A percentile compares a stretch with the other conserved stretches of the same genome.
These are phyloP conservation scores for Phylloporus arenicola DNA, from an alignment of 768 basidiomycete species.

Conservation along the genomic window DNA sequence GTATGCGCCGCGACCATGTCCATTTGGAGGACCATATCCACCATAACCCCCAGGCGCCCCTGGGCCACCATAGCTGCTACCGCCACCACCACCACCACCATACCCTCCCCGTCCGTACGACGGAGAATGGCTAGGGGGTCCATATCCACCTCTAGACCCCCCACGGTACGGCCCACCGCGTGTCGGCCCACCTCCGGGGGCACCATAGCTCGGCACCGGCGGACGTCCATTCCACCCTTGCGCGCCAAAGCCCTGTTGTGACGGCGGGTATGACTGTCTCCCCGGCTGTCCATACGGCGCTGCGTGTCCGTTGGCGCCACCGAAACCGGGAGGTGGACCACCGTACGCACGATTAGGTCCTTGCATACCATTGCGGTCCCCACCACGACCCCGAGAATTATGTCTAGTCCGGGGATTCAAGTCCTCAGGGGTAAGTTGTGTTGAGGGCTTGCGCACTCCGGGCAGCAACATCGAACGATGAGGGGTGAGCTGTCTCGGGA, in stretches of 20 bases:
- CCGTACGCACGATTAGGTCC: slow-evolving; percentile 26
- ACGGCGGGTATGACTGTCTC: slow-evolving; percentile 14
- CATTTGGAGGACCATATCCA: slow-evolving; percentile 27
- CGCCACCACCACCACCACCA: slow-evolving; percentile 7
- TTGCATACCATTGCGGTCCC: slow-evolving; percentile 34
- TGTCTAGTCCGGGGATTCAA: slow-evolving; percentile 59
- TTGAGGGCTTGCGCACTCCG: slow-evolving; percentile 55
- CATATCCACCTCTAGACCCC: slow-evolving; percentile 23
- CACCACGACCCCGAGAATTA: slow-evolving; percentile 40
- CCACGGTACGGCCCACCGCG: slow-evolving; percentile 27
- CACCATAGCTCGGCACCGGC: slow-evolving; percentile 29
- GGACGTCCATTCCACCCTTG: slow-evolving; percentile 31
- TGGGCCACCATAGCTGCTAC: slow-evolving; percentile 10
- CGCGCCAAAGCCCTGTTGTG: slow-evolving; percentile 27
- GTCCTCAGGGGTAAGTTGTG: slow-evolving; percentile 64
- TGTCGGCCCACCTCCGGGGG: slow-evolving; percentile 21
- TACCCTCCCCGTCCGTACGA: slow-evolving; percentile 26
- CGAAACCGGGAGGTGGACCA: slow-evolving; percentile 8
- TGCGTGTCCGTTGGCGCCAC: slow-evolving; percentile 16
- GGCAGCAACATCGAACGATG: slow-evolving; percentile 82
- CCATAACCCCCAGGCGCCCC: slow-evolving; percentile 27
- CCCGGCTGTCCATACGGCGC: slow-evolving; percentile 16
- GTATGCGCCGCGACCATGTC: slow-evolving; percentile 37
- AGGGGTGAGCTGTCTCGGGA: slow-evolving; percentile 80
- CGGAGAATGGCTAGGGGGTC: slow-evolving; percentile 14